phyloP scores from a whole-genome alignment of 140 eudicot species.

The Erigeron philadelphicus region DNA sequence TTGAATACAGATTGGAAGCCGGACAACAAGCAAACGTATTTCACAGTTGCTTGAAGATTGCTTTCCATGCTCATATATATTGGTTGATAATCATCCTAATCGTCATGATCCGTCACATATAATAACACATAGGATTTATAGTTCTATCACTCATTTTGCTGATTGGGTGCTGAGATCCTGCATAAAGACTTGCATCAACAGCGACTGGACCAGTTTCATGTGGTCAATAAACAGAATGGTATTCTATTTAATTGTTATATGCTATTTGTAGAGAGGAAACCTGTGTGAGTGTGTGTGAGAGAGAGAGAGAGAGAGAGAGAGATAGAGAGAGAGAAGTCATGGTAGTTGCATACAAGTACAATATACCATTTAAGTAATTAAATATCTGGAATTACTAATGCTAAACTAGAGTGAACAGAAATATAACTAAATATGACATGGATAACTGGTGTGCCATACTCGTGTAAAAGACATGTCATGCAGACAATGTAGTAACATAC shows the following conservation, averaged over 20 bases:
- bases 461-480: not conserved
- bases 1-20: constrained; percentile 72
- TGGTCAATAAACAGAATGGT: constrained; percentile 59
- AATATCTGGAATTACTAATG: not conserved
- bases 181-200: constrained; percentile 30
- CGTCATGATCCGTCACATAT: constrained; percentile 94
- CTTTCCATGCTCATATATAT: constrained; percentile 60
- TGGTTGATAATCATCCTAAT: constrained; percentile 74
- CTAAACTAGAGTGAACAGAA: not conserved
- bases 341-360: not conserved
- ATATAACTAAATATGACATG: not conserved
- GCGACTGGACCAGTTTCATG: constrained; percentile 44
- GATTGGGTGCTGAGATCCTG: constrained; percentile 42
- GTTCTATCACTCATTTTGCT: constrained; percentile 49
- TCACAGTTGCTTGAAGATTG: constrained; percentile 64
- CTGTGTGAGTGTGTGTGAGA: not conserved
- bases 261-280: not conserved
- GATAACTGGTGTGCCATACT: not conserved
- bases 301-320: no score
- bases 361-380: not conserved
- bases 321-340: not conserved
- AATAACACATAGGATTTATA: constrained; percentile 72
- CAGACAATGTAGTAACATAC: not conserved
- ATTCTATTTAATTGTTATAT: constrained; percentile 6
- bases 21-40: constrained; percentile 79